phyloP scores from a whole-genome alignment of 2,329 filamentous ascomycete species.

The Colletotrichum falcatum region DNA sequence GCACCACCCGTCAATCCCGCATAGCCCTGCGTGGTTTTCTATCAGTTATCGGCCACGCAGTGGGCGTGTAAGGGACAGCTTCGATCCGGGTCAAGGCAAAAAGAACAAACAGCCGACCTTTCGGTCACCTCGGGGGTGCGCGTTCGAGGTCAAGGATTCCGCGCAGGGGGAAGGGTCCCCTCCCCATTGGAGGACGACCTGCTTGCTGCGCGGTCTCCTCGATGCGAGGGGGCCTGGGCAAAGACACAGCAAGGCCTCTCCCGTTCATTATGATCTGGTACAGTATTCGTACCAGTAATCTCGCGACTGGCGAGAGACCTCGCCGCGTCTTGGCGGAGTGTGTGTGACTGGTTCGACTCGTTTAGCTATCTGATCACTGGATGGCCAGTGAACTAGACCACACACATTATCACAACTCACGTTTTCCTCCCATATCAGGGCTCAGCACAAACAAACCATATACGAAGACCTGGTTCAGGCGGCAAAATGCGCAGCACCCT shows the following conservation, averaged over 20 bases:
- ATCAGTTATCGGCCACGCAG: not conserved
- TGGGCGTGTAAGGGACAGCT: not conserved
- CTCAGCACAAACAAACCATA: not conserved
- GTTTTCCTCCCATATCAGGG: not conserved
- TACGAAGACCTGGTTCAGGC: not conserved
- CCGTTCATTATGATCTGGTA: not conserved
- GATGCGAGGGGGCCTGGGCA: not conserved
- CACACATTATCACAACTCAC: not conserved
- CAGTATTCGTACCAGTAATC: no score
- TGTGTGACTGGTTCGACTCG: not conserved
- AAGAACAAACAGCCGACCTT: not conserved
- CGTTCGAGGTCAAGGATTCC: not conserved
- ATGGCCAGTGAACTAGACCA: not conserved
- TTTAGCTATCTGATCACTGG: not conserved
- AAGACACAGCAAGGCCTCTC: not conserved
- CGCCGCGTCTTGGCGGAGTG: not conserved
- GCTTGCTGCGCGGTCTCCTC: not conserved
- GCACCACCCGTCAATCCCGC: no score
- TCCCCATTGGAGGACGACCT: not conserved
- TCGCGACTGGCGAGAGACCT: not conserved
- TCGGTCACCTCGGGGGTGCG: not conserved
- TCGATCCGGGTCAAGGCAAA: not conserved
- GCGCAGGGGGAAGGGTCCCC: not conserved
- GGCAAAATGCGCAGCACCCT: not conserved
- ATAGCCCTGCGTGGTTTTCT: not conserved